phyloP scores from a whole-genome alignment of 148 eudicot species.

The Drosera capensis region DNA sequence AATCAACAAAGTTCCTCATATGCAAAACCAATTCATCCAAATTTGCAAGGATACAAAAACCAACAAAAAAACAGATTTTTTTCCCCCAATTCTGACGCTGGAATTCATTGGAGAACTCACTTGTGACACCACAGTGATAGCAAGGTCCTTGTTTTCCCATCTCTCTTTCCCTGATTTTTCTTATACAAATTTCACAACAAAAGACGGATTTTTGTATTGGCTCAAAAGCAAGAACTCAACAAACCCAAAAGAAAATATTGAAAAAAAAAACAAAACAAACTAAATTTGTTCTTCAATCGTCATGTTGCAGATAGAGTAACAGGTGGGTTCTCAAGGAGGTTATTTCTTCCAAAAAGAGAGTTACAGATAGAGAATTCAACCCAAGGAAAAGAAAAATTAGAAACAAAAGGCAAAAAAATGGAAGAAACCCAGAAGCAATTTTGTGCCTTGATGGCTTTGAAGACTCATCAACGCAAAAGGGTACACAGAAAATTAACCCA shows the following conservation, averaged over 20 bases:
- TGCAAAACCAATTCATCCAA: slow-evolving; percentile 17
- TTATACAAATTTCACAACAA: no score
- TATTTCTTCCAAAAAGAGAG: neutral
- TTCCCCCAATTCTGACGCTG: neutral
- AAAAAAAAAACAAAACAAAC: no score
- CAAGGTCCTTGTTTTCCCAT: slow-evolving; percentile 99
- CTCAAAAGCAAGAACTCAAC: neutral
- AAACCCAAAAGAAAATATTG: neutral
- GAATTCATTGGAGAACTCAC: slow-evolving; percentile 48
- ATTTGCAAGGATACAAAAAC: slow-evolving; percentile 4
- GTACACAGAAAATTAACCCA: slow-evolving; percentile 16
- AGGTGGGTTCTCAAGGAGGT: no score
- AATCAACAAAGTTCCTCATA: neutral
- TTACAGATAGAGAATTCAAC: neutral
- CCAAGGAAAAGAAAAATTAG: neutral
- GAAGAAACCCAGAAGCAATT: slow-evolving; percentile 18
- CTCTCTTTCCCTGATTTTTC: slow-evolving; percentile 14
- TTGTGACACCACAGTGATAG: slow-evolving; percentile 99
- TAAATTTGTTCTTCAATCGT: no score
- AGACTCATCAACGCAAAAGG: slow-evolving; percentile 17
- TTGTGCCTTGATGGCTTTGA: slow-evolving; percentile 11
- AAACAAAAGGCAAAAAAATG: slow-evolving; percentile 17
- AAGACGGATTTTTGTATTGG: neutral
- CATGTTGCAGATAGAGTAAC: no score
- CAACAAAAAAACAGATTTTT: neutral